Conservation (phyloP, 139 green algal genomes). For the Zygnema circumcarinatum region DNA sequence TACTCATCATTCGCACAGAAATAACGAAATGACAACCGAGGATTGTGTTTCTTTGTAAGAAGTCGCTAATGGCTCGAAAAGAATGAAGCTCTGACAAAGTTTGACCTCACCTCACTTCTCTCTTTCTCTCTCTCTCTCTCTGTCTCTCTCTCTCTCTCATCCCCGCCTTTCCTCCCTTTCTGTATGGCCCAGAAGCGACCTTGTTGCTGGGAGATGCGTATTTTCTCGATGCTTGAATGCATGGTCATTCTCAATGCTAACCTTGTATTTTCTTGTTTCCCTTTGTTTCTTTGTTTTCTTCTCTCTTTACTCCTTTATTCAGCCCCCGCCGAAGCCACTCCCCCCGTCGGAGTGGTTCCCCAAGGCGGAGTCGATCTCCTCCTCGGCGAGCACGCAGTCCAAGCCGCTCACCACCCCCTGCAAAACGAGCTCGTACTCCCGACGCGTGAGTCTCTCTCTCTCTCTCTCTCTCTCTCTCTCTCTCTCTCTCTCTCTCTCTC, state of each 20-base stretch:
- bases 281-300: neutral
- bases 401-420: neutral
- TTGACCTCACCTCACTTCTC: neutral
- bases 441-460: neutral
- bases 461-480: neutral
- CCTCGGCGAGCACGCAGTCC: neutral
- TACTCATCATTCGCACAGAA: too few relatives aligned
- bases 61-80: too few relatives aligned
- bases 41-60: too few relatives aligned
- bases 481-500: neutral
- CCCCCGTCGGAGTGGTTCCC: neutral
- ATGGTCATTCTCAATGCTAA: too few relatives aligned
- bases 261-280: neutral
- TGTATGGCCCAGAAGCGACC: neutral
- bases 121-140: constrained; percentile 30
- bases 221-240: too few relatives aligned
- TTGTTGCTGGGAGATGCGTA: too few relatives aligned
- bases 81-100: neutral
- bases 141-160: constrained; percentile 4
- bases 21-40: too few relatives aligned
- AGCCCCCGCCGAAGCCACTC: neutral
- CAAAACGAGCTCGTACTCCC: neutral
- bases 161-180: neutral
- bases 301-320: neutral
- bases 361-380: neutral